These are phyloP conservation scores for Cudoniella acicularis DNA, from an alignment of 495 filamentous ascomycete genomes.

Conservation along the genomic window DNA sequence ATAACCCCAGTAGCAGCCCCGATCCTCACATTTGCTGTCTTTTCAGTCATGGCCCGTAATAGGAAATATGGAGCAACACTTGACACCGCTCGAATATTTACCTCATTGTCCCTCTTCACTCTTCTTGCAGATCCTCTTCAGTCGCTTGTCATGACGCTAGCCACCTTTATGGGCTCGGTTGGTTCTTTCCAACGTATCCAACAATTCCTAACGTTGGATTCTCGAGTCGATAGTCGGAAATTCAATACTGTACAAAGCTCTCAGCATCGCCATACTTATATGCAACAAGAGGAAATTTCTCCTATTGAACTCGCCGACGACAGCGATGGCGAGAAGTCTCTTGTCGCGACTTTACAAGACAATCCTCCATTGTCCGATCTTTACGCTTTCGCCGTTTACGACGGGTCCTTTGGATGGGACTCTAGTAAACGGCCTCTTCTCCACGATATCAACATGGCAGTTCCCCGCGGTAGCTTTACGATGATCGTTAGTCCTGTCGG, in stretches of 20 bases:
- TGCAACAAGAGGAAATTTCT: background rate
- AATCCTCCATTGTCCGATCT: conserved; percentile 1
- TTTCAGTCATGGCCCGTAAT: background rate
- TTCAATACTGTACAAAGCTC: conserved; percentile 1
- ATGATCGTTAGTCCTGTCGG: conserved; percentile 50
- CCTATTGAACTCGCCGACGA: background rate
- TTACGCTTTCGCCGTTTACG: conserved; percentile 10
- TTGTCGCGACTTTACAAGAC: background rate
- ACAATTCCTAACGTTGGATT: conserved; percentile 16
- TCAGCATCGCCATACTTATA: conserved; percentile 6
- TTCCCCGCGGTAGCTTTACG: background rate
- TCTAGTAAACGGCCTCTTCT: background rate
- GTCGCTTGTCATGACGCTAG: conserved; percentile 26
- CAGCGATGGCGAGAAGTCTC: background rate
- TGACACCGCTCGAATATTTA: conserved; percentile 28
- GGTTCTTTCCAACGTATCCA: conserved; percentile 34
- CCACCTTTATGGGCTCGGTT: conserved; percentile 20
- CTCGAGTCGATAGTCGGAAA: background rate
- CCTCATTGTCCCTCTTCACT: conserved; percentile 33
- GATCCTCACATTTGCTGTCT: conserved; percentile 3
- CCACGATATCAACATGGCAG: background rate
- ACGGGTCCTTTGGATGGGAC: background rate
- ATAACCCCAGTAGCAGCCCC: background rate
- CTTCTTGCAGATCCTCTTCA: conserved; percentile 30
- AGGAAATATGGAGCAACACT: background rate